These are phyloP conservation scores for Solanum dulcamara DNA, from an alignment of 257 asterid species.

Conservation along the genomic window DNA sequence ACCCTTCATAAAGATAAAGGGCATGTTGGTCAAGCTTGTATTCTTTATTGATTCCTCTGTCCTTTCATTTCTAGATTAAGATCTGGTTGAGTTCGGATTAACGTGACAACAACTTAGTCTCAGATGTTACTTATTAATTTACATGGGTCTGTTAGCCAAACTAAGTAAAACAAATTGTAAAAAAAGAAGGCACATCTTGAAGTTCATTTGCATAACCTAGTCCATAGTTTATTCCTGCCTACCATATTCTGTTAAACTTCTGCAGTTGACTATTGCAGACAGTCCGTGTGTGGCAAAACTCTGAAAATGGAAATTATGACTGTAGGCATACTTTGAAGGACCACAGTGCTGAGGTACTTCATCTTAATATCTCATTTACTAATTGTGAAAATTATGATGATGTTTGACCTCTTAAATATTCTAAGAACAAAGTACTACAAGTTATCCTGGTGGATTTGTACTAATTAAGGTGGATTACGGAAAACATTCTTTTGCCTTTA, in stretches of 20 bases:
- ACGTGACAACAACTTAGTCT: no score
- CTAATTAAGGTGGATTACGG: background rate
- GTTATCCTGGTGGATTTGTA: background rate
- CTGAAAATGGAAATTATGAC: slow-evolving; percentile 60
- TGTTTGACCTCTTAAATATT: background rate
- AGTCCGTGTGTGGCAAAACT: slow-evolving; percentile 82
- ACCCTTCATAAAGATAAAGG: no score
- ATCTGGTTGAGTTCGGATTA: no score
- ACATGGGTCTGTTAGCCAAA: no score
- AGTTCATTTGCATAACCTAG: background rate
- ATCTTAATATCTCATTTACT: background rate
- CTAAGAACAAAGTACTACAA: background rate
- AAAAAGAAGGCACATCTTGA: no score
- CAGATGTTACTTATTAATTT: no score
- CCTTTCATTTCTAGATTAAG: no score
- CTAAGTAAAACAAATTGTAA: no score
- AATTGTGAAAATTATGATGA: background rate
- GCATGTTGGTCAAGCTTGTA: no score
- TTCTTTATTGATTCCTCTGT: no score
- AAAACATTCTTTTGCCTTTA: background rate
- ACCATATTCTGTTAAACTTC: background rate
- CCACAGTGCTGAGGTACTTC: slow-evolving; percentile 75
- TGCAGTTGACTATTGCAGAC: slow-evolving; percentile 44
- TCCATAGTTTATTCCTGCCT: background rate
- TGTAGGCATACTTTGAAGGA: slow-evolving; percentile 72